A percentile compares a stretch with the other conserved stretches of the same genome.
Conservation (phyloP, 257 asterid species). For the Solanum boliviense region DNA sequence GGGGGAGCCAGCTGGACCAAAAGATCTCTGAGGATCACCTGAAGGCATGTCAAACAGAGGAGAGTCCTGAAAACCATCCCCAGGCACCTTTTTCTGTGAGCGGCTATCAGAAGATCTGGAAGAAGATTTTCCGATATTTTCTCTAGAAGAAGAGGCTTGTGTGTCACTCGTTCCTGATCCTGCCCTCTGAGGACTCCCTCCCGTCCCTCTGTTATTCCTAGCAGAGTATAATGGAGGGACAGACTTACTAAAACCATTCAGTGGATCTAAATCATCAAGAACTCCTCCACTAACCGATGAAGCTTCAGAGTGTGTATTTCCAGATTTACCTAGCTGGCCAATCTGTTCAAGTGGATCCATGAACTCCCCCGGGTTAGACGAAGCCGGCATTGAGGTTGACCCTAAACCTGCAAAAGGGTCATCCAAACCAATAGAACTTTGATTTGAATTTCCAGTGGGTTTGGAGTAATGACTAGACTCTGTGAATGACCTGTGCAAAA, state of each 20-base stretch:
- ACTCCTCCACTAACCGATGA: conserved; percentile 50
- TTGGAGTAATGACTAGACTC: conserved; percentile 54
- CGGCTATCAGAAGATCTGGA: conserved; percentile 43
- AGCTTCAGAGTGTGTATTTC: conserved; percentile 41
- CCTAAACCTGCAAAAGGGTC: conserved; percentile 75
- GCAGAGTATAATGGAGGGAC: conserved; percentile 44
- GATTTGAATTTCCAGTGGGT: conserved; percentile 42
- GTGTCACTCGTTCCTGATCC: conserved; percentile 17
- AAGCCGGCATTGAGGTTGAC: conserved; percentile 40
- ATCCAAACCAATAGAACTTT: conserved; percentile 24
- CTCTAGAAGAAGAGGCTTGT: conserved; percentile 36
- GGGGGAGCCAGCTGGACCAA: conserved; percentile 41
- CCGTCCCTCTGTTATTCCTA: conserved; percentile 38
- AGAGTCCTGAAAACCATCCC: conserved; percentile 47
- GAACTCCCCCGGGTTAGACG: conserved; percentile 38
- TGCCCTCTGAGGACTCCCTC: conserved; percentile 42
- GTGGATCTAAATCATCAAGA: conserved; percentile 80
- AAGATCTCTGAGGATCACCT: conserved; percentile 40
- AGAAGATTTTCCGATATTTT: conserved; percentile 43
- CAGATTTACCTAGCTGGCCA: conserved; percentile 46
- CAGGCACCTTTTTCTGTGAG: conserved; percentile 38
- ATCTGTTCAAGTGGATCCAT: conserved; percentile 72
- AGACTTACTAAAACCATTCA: conserved; percentile 45
- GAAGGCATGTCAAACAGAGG: conserved; percentile 74
- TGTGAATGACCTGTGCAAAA: conserved; percentile 48